Evolutionary conservation across 2,329 filamentous ascomycete genomes (phyloP).

Genomic region (Exophiala dermatitidis): DNA sequence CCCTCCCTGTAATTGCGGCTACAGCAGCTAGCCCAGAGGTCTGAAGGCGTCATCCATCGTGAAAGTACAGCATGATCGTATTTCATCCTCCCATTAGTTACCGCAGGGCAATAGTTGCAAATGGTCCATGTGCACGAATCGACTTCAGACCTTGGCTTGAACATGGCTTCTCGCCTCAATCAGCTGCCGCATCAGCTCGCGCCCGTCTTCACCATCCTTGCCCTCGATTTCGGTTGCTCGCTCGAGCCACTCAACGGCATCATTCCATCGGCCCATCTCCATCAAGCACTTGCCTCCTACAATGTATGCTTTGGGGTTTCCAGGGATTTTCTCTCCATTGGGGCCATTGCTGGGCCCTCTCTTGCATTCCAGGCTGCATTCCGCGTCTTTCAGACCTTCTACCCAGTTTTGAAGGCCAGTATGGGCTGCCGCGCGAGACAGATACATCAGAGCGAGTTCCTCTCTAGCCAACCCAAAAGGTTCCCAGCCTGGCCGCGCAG

Average conservation of each 20-base stretch:
- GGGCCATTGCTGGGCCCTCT: slow-evolving; percentile 21
- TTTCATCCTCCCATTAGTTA: too few species aligned
- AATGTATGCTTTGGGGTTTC: slow-evolving; percentile 95
- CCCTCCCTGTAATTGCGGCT: too few species aligned
- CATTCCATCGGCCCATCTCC: slow-evolving; percentile 83
- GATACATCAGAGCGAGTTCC: slow-evolving; percentile 70
- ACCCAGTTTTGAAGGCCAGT: slow-evolving; percentile 78
- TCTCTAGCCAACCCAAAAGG: slow-evolving; percentile 74
- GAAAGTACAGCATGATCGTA: too few species aligned
- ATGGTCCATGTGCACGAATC: background rate
- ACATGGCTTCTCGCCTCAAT: slow-evolving; percentile 46
- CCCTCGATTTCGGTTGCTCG: slow-evolving; percentile 77
- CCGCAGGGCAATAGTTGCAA: background rate
- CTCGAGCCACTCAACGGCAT: slow-evolving; percentile 72
- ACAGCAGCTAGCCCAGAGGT: too few species aligned
- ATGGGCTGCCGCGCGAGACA: slow-evolving; percentile 83
- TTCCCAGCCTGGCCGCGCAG: slow-evolving; percentile 78
- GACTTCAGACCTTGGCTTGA: slow-evolving; percentile 8
- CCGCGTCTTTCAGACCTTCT: slow-evolving; percentile 79
- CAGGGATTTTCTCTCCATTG: slow-evolving; percentile 40
- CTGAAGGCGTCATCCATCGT: too few species aligned
- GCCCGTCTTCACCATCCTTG: slow-evolving; percentile 43
- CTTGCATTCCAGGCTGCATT: slow-evolving; percentile 81
- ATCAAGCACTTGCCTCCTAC: slow-evolving; percentile 72
- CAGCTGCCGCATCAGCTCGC: slow-evolving; percentile 52